Base-by-base conservation (phyloP, 164 flowering plant species). In the Taxillus chinensis region DNA sequence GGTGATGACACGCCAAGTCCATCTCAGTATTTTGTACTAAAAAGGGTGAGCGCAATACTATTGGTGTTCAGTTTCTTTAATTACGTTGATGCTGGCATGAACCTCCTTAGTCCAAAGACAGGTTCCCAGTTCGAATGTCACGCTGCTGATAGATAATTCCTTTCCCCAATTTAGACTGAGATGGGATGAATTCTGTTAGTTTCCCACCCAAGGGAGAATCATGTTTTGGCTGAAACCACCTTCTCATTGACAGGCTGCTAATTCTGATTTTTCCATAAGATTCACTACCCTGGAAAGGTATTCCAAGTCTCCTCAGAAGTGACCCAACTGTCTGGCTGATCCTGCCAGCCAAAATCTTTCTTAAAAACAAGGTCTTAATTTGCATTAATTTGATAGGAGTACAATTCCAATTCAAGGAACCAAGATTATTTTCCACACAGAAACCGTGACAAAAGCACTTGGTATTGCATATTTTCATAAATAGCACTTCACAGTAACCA, bases 161-260 rank as follows among this genome's bases (percentile, higher is more conserved):
- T 71, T 77, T 82, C n/a, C 84, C 90, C 60, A 88, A 62, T 43
- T 67, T 73, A 54, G 67, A 54, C 27, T 64, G 77, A 11, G 80
- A 76, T 56, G 79, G 65, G 72, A 68, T 71, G 17, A 78, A 60
- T 9, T 83, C 86, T 41, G 69, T 66, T n/a, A 71, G 82, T 75
- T 72, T 84, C 56, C 78, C 79, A 64, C 69, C 66, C 66, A 78
- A 78, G 41, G 82, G 79, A 55, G 81, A 68, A 51, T 65, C 74
- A 60, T 82, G 83, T 72, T 76, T 87, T 37, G 99, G 97, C 72
- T 82, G 88, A 39, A 87, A 73, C 99, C 99, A 93, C 63, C 82
- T 82, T 70, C 70, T 86, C 55, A 83, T 14, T 50, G 81, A 58
- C 39, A 84, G 72, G 27, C 96, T 96, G 53, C 64, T 78, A 55